These are phyloP conservation scores for Candida dubliniensis DNA, from an alignment of 1,139 yeast species.

Conservation along the genomic window DNA sequence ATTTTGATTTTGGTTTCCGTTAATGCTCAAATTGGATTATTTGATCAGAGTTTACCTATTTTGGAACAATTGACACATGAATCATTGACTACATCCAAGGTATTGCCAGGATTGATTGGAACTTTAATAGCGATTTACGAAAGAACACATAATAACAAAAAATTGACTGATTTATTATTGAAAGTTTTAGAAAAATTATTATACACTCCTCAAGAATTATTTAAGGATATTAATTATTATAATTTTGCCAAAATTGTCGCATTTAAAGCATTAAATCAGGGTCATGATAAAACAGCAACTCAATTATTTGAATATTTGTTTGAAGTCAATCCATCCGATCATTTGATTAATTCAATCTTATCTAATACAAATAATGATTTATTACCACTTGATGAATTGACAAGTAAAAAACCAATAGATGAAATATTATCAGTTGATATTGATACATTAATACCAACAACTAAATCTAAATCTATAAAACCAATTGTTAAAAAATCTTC, in stretches of 20 bases:
- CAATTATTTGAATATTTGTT: slow-evolving; percentile 34
- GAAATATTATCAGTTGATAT: slow-evolving; percentile 30
- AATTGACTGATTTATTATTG: slow-evolving; percentile 27
- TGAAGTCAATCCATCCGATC: slow-evolving; percentile 28
- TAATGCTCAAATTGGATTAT: slow-evolving; percentile 36
- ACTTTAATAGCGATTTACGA: slow-evolving; percentile 51
- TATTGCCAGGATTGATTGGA: slow-evolving; percentile 46
- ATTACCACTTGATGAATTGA: slow-evolving; percentile 37
- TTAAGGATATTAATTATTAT: slow-evolving; percentile 25
- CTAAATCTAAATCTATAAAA: slow-evolving; percentile 9
- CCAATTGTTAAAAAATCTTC: slow-evolving; percentile 8
- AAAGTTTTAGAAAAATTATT: slow-evolving; percentile 23
- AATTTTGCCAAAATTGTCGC: slow-evolving; percentile 50
- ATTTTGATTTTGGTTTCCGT: slow-evolving; percentile 48
- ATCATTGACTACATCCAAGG: slow-evolving; percentile 11
- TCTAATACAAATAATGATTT: slow-evolving; percentile 25
- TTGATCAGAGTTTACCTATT: slow-evolving; percentile 44
- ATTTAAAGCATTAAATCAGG: slow-evolving; percentile 42
- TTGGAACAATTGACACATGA: slow-evolving; percentile 36
- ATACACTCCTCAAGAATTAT: slow-evolving; percentile 18
- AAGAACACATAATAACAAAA: slow-evolving; percentile 22
- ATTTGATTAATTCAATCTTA: slow-evolving; percentile 33
- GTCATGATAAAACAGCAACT: slow-evolving; percentile 29
- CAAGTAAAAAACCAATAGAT: slow-evolving; percentile 21
- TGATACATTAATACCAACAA: slow-evolving; percentile 21